Evolutionary conservation across 208 protist genomes (phyloP).

Genomic region (Crithidia brevicula): DNA sequence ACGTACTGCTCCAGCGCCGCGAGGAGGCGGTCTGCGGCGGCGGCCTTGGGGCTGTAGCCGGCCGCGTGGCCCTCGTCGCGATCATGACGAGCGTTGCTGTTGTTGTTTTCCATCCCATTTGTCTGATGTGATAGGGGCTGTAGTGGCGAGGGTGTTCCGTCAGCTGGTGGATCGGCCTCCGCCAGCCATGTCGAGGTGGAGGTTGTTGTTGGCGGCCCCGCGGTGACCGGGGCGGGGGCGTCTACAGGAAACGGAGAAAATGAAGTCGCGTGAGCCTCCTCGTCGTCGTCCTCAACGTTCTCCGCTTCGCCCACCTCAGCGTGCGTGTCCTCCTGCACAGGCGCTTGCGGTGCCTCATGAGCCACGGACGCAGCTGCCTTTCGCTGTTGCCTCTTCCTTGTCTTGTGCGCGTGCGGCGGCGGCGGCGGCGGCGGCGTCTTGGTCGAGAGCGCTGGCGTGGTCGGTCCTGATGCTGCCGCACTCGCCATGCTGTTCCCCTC

Average conservation of each 20-base stretch:
- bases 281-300: too few species aligned
- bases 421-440: neutral
- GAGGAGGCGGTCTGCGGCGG: constrained; percentile 41
- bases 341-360: too few species aligned
- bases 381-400: too few species aligned
- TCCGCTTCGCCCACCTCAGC: too few species aligned
- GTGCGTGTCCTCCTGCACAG: too few species aligned
- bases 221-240: too few species aligned
- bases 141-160: neutral
- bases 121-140: too few species aligned
- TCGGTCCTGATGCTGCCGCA: neutral
- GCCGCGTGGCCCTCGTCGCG: too few species aligned
- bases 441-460: constrained; percentile 1
- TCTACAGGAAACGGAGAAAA: too few species aligned
- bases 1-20: constrained; percentile 60
- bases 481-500: constrained; percentile 2
- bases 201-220: neutral
- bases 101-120: too few species aligned
- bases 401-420: neutral
- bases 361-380: neutral
- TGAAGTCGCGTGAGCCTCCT: too few species aligned
- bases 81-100: too few species aligned
- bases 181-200: neutral
- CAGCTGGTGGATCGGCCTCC: neutral
- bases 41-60: constrained; percentile 37